Evolutionary conservation across 2,329 filamentous ascomycete species (phyloP), one percentile per base, ranked within the genome.

Genomic region (Xylaria polymorpha): DNA sequence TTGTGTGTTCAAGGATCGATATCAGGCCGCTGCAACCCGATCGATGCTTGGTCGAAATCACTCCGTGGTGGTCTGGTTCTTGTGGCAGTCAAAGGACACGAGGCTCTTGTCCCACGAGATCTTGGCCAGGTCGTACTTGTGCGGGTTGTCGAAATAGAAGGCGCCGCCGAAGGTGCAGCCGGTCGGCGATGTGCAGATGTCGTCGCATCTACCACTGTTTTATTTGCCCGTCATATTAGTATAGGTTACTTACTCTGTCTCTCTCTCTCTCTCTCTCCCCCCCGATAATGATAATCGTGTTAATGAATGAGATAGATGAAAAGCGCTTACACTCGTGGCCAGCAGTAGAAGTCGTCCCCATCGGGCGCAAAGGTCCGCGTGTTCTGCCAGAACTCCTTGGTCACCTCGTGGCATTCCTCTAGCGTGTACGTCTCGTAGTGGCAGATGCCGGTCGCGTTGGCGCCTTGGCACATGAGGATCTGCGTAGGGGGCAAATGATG

Each of bases 131-230:
- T 87, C 81, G 75, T 79, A 83, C 77, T 86, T 86, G 79, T 85
- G 64, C 65, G 78, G 74, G 73, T 83, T 84, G 70, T 76, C 72
- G 71, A 82, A 86, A 72, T 81, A 80, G 58, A 88, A 79, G 8
- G 80, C 74, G 43, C 85, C 85, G 71, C 85, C 86, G 67, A 85
- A 81, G 0, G 85, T 87, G 78, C 86, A 88, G 43, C 85, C 86
- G 53, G 82, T 83, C 2, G 85, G 85, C 56, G 85, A 86, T 4
- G 61, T 83, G 80, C 85, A 88, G 68, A 82, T 78, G 25, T 76
- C 78, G 41, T 77, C 78, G 74, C 86, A 87, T 29, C 75, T 64
- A 62, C 74, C 73, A 8, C 80, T 75, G 68, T 81, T 53, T 12
- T 55, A 12, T n/a, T 12, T 20, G n/a, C n/a, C n/a, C n/a, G n/a